These are phyloP conservation scores for Teratosphaeria nubilosa DNA, from an alignment of 2,329 filamentous ascomycete genomes.

Conservation along the genomic window DNA sequence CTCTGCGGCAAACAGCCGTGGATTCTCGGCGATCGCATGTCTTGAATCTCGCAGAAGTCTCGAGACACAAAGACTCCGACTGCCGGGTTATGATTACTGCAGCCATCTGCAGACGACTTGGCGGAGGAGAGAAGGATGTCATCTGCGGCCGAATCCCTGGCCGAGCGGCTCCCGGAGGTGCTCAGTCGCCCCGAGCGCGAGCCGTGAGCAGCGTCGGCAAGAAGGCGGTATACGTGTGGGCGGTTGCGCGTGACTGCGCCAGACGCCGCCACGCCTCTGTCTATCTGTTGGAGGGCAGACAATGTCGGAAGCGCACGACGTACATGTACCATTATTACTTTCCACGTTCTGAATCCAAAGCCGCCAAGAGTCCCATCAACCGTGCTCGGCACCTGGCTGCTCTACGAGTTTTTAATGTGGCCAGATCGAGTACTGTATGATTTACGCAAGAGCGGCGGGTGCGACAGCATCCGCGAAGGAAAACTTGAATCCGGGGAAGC, in stretches of 20 bases:
- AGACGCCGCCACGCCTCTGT: background rate
- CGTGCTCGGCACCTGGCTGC: too few species aligned
- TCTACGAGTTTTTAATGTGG: background rate
- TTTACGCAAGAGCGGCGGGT: background rate
- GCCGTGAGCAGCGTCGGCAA: background rate
- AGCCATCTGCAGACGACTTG: background rate
- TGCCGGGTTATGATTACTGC: background rate
- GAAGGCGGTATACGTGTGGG: background rate
- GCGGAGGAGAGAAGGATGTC: too few species aligned
- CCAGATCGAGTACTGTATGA: too few species aligned
- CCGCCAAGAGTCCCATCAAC: too few species aligned
- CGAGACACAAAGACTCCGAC: background rate
- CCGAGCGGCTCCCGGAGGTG: background rate
- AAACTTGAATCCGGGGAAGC: background rate
- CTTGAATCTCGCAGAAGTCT: background rate
- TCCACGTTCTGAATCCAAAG: too few species aligned
- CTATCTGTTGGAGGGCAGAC: background rate
- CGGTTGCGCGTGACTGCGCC: background rate
- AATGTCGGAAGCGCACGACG: too few species aligned
- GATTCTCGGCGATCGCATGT: background rate
- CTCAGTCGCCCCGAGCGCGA: background rate
- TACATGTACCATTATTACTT: too few species aligned
- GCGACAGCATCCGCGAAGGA: background rate
- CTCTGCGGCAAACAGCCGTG: background rate
- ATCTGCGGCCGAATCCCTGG: too few species aligned